Base-by-base conservation (phyloP, 2,329 filamentous ascomycete species). In the Chaetomium sp. region DNA sequence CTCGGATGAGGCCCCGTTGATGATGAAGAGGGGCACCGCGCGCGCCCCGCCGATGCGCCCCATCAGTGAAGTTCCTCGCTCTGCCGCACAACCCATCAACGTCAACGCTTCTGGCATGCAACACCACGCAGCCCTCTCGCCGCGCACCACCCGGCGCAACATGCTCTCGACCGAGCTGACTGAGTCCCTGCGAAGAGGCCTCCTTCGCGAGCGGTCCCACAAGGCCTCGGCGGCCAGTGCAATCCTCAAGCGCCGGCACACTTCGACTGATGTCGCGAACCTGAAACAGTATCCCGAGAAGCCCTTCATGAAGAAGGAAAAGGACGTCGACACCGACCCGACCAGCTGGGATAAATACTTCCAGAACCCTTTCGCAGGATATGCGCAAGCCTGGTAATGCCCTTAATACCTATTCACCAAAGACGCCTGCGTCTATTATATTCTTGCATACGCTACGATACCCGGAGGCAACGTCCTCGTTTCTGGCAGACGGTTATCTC, bases 81-180 rank as follows among this genome's bases (percentile, higher is more conserved):
- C 92, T 1, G 76, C 74, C 4, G 85, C 86, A 0, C 92, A 94
- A 76, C 92, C 93, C 31, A 97, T 97, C 73, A 86, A 89, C 72
- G 86, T 89, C 74, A 89, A 87, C 16, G 85, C 89, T 23, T 85
- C 85, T n/a, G 88, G 88, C 64, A 76, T 77, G 47, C 77, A 82
- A 56, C 87, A 90, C 69, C 90, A 91, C 62, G 87, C 88, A 31
- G 91, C 92, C 1, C 84, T 97, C 69, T 98, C 95, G 5, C 95
- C 95, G 4, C 87, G 93, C 64, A 97, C 94, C 0, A 97, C 93
- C 0, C 87, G 95, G 59, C 87, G 93, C 66, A 96, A 97, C 78
- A 99, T 99, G 95, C 85, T 99, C 63, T 90, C 92, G 9, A 96
- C 92, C 0, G 95, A 99, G 79, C 82, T 99, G 62, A 97, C 94